Evolutionary conservation across 1,284 basidiomycete genomes (phyloP).

Genomic region (Abortiporus biennis): DNA sequence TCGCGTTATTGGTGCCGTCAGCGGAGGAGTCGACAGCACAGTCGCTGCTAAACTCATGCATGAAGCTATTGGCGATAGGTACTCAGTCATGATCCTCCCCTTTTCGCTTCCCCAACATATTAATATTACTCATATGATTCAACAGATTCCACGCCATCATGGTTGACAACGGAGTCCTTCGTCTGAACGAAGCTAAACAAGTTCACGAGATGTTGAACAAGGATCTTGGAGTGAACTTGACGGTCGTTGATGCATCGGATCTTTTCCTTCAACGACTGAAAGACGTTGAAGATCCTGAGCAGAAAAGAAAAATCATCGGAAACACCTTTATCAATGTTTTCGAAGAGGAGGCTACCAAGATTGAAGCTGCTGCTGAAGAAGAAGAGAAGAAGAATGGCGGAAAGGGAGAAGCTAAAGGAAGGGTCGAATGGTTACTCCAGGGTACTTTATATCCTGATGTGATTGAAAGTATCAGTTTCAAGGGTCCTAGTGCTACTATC

Average conservation of each 20-base stretch:
- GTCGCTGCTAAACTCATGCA: conserved; percentile 99
- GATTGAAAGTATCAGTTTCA: conserved; percentile 99
- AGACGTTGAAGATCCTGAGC: conserved; percentile 93
- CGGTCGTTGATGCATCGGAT: conserved; percentile 93
- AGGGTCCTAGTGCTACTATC: conserved; percentile 98
- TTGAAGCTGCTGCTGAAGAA: conserved; percentile 81
- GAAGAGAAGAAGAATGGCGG: conserved; percentile 50
- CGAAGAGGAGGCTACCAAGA: conserved; percentile 86
- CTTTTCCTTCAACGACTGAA: conserved; percentile 88
- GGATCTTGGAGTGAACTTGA: conserved; percentile 94
- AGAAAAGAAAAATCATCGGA: conserved; percentile 98
- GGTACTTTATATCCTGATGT: conserved; percentile 99
- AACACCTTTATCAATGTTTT: conserved; percentile 99
- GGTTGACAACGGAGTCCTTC: conserved; percentile 98
- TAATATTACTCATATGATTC: background rate
- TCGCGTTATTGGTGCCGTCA: conserved; percentile 96
- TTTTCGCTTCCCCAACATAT: conserved; percentile 13
- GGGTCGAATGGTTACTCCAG: conserved; percentile 95
- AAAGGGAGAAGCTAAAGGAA: conserved; percentile 70
- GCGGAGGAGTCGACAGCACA: conserved; percentile 96
- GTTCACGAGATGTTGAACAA: conserved; percentile 95
- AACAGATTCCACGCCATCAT: conserved; percentile 96
- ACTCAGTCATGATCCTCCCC: too few species aligned
- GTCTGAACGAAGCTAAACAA: conserved; percentile 87
- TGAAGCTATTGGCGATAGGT: conserved; percentile 97